A percentile compares a stretch with the other conserved stretches of the same genome.
These are phyloP conservation scores for Salisapilia sapeloensis DNA, from an alignment of 352 stramenopile genomes.

Conservation along the genomic window DNA sequence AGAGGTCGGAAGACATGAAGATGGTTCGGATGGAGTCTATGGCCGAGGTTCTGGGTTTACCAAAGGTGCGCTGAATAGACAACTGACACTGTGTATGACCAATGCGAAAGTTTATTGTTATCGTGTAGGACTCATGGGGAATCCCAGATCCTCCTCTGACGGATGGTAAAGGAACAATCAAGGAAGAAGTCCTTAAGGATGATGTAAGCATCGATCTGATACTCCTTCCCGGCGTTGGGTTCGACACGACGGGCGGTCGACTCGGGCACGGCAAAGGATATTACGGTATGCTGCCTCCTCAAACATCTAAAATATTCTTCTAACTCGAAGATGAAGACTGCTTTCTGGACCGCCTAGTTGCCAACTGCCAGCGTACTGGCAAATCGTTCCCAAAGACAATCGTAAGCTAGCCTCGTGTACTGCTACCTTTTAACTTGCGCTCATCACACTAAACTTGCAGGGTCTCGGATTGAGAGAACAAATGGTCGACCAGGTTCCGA, in stretches of 20 bases:
- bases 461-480: slow-evolving; percentile 46
- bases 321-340: slow-evolving; percentile 21
- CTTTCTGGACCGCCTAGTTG: slow-evolving; percentile 41
- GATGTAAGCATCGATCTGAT: slow-evolving; percentile 53
- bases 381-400: slow-evolving; percentile 28
- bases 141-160: slow-evolving; percentile 61
- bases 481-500: slow-evolving; percentile 39
- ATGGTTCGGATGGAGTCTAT: slow-evolving; percentile 57
- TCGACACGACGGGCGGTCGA: slow-evolving; percentile 55
- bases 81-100: not conserved
- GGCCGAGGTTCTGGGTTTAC: slow-evolving; percentile 59
- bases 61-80: slow-evolving; percentile 22
- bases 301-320: slow-evolving; percentile 1
- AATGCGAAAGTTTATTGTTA: not conserved
- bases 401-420: slow-evolving; percentile 16
- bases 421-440: not conserved
- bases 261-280: slow-evolving; percentile 80
- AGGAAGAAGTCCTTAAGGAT: slow-evolving; percentile 24
- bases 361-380: slow-evolving; percentile 17
- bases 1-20: slow-evolving; percentile 39
- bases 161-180: slow-evolving; percentile 5
- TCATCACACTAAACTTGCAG: slow-evolving; percentile 7
- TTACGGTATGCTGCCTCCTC: slow-evolving; percentile 34
- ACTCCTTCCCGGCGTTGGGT: slow-evolving; percentile 67
- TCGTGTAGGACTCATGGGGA: slow-evolving; percentile 64